A percentile compares a stretch with the other conserved stretches of the same genome.
These are phyloP conservation scores for Penicillium odoratum DNA, from an alignment of 495 filamentous ascomycete genomes.

Conservation along the genomic window DNA sequence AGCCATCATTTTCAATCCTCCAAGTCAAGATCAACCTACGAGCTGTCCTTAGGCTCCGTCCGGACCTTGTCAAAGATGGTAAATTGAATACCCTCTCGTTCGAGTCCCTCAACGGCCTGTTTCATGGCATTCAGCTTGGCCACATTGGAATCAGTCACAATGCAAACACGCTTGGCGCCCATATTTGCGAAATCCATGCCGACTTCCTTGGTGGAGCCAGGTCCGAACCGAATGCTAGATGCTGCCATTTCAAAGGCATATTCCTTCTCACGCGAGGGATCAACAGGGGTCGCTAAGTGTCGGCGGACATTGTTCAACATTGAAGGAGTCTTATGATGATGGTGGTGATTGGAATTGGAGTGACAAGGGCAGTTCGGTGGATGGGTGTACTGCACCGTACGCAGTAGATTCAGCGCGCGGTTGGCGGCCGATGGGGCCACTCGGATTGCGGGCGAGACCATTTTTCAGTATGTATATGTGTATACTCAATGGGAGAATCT, in stretches of 20 bases:
- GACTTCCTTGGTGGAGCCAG: constrained; percentile 93
- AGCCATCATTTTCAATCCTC: not conserved
- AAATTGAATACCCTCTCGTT: constrained; percentile 73
- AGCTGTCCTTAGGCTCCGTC: constrained; percentile 92
- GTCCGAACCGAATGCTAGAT: constrained; percentile 89
- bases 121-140: constrained; percentile 79
- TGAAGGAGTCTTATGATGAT: constrained; percentile 55
- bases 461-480: constrained; percentile 19
- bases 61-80: constrained; percentile 74
- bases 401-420: constrained; percentile 77
- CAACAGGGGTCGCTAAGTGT: constrained; percentile 71
- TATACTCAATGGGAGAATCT: not conserved
- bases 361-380: constrained; percentile 92
- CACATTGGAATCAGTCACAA: constrained; percentile 86
- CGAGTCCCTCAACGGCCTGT: constrained; percentile 75
- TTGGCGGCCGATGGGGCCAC: constrained; percentile 68
- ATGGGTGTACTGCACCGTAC: constrained; percentile 86
- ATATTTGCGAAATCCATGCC: constrained; percentile 98
- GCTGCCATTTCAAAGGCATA: constrained; percentile 99
- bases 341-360: constrained; percentile 74
- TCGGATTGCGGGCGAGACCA: constrained; percentile 57
- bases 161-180: constrained; percentile 78
- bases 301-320: constrained; percentile 58
- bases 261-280: constrained; percentile 75
- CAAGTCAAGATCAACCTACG: constrained; percentile 49